Base-by-base conservation (phyloP, 2,329 filamentous ascomycete genomes). In the Fusarium luffae region DNA sequence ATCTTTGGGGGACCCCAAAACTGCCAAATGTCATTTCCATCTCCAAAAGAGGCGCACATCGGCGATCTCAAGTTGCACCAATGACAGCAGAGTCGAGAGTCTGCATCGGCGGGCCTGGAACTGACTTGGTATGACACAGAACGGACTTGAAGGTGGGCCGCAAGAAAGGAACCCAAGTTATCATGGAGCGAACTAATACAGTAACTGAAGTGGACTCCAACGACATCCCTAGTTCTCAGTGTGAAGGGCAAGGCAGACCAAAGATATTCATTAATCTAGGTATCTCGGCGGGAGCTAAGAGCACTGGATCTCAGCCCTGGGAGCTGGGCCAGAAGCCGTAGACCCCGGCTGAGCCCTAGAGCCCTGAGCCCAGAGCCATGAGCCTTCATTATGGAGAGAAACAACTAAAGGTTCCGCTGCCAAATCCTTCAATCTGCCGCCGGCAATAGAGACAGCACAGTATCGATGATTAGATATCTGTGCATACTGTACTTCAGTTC, bases 401-500 rank as follows among this genome's bases (percentile, higher is more conserved):
- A 34, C 16, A 16, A 30, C 4, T 18, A 27, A 51, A n/a, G 34
- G 40, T 19, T 41, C 34, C 28, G 5, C 9, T 47, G n/a, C 11
- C 18, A 46, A 41, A 48, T 19, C 30, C 16, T 16, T 41, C 42
- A 16, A 18, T 25, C 57, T 73, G 68, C 72, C 63, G 70, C 32
- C 63, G 72, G 72, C 72, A 73, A 54, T n/a, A 14, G 18, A 11
- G 9, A 27, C 18, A 28, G 44, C 30, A 61, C 6, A 23, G 25
- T 14, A 28, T 48, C 23, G 18, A 37, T n/a, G 18, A 37, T 37
- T 5, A 11, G 34, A 37, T 21, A 48, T 23, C 19, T 43, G 40
- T 63, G 46, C 70, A 73, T 54, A 72, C 74, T 32, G 72, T 55
- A 71, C 72, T 32, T 74, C 63, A 27, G 63, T 58, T 41, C 51